These are phyloP conservation scores for Magnaporthiopsis rhizophila DNA, from an alignment of 2,329 filamentous ascomycete species.

Conservation along the genomic window DNA sequence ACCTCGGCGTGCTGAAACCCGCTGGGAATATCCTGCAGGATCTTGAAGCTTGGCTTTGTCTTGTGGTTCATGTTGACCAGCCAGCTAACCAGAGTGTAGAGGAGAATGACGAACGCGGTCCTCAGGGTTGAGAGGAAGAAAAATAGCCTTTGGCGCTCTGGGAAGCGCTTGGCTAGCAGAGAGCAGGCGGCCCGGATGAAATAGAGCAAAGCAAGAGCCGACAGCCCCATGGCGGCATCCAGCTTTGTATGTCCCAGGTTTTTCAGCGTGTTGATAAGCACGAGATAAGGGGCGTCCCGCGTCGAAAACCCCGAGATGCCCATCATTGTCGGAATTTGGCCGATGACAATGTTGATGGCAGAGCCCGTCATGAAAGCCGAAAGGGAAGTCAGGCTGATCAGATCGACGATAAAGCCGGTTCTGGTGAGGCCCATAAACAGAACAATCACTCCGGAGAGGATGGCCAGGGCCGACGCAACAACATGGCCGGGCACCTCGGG, in stretches of 20 bases:
- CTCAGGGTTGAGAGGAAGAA: constrained; percentile 91
- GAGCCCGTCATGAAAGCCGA: constrained; percentile 97
- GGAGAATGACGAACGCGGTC: constrained; percentile 81
- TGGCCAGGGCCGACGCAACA: constrained; percentile 69
- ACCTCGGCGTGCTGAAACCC: constrained; percentile 79
- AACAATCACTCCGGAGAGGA: constrained; percentile 73
- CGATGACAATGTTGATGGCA: constrained; percentile 76
- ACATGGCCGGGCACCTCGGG: constrained; percentile 54
- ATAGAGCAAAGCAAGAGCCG: constrained; percentile 71
- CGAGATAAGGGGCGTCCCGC: constrained; percentile 67
- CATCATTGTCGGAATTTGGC: constrained; percentile 76
- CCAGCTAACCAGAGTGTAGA: constrained; percentile 89
- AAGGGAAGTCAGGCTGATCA: constrained; percentile 84
- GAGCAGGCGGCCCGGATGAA: constrained; percentile 60
- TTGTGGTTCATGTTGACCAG: constrained; percentile 64
- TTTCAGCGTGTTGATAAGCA: constrained; percentile 77
- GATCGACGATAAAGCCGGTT: constrained; percentile 82
- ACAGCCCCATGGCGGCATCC: constrained; percentile 87
- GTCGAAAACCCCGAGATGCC: constrained; percentile 60
- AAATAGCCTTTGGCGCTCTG: constrained; percentile 61
- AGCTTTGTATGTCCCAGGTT: constrained; percentile 56
- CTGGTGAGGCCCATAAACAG: constrained; percentile 70
- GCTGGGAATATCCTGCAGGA: constrained; percentile 70
- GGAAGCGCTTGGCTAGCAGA: constrained; percentile 59
- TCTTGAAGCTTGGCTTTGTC: constrained; percentile 59